Base-by-base conservation (phyloP, 257 asterid species). In the Euphrasia confusa region DNA sequence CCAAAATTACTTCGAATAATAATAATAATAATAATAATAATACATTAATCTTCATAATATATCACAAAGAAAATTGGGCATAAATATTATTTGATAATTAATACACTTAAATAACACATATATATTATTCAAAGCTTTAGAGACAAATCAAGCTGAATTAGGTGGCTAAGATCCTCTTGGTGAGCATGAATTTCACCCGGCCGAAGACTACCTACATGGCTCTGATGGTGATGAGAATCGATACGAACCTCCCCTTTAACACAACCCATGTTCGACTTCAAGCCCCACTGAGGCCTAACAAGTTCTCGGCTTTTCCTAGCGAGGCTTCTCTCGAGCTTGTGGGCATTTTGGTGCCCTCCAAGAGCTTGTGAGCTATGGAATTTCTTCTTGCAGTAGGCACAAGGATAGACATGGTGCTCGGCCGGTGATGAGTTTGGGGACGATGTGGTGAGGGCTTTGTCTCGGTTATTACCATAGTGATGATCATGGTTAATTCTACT, bases 321-420 rank as follows among this genome's bases (percentile, higher is more conserved):
- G 24, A 89, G 68, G 54, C 86, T 82, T 68, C 97, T 72, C 75
- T 89, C 97, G 14, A 87, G 77, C 61, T 89, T 89, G 69, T 89
- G 97, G 2, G 97, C 97, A 62, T 89, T 89, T 63, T 89, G 97
- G 66, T 89, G 97, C 0, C 97, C 97, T 26, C 95, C 95, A 2
- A 89, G 83, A 1, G 97, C 97, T 64, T 86, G 97, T 33, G 97
- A 89, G 63, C 97, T 89, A 47, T 78, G 77, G 54, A 89, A 89
- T 68, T 83, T 84, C 55, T 89, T 79, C 48, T 82, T 68, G 77
- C 97, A 89, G 68, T 79, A 89, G 68, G 78, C 81, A 82, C 97
- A 89, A 2, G 94, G 65, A 60, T 86, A 72, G 15, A 67, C 77
- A 6, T 72, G 72, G 26, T 68, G 54, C 61, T 45, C 61, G 13